Base-by-base conservation (phyloP, 371 early-diverging fungal genomes). In the Nosema muscidifuracis region DNA sequence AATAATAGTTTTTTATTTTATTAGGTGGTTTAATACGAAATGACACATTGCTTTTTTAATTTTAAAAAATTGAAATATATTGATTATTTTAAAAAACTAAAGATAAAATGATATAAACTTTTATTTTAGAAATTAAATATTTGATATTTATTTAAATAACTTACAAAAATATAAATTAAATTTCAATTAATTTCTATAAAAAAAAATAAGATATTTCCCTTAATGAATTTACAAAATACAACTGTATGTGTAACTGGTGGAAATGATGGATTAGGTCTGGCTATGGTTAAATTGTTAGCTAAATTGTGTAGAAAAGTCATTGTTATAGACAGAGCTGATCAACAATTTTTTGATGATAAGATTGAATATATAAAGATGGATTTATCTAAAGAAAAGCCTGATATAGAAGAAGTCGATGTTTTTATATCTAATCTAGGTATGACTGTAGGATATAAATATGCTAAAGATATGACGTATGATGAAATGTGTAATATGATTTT, bases 381-480 rank as follows among this genome's bases (percentile, higher is more conserved):
- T 44, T 65, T 77, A 28, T n/a, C 9, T 6, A 55, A 63, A 18
- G 33, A 53, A 16, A 33, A 53, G 2, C 65, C 60, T 28, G n/a
- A 31, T 2, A 4, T n/a, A 4, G 18, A 24, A 43, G 67, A 55
- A 12, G 77, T 76, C 43, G 81, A 81, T 50, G 60, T 81, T 30
- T 31, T 81, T 22, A 68, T 81, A 31, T 33, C 69, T 18, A 78
- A 78, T 64, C 56, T 76, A 24, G 78, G 74, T 0, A 72, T 38
- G 33, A 77, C 53, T 65, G 24, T 70, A 26, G 81, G 81, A 1
- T 55, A 68, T 20, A 70, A 55, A 24, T 7, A 7, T 7, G 77
- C 74, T 40, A 28, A 36, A 4, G 43, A 56, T 13, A 33, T 65
- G 20, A 22, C 43, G 18, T 36, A 56, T 18, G 36, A 47, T 20